Evolutionary conservation across 2,329 filamentous ascomycete genomes (phyloP), one percentile per base, ranked within the genome.

Genomic region (Botrytis elliptica): DNA sequence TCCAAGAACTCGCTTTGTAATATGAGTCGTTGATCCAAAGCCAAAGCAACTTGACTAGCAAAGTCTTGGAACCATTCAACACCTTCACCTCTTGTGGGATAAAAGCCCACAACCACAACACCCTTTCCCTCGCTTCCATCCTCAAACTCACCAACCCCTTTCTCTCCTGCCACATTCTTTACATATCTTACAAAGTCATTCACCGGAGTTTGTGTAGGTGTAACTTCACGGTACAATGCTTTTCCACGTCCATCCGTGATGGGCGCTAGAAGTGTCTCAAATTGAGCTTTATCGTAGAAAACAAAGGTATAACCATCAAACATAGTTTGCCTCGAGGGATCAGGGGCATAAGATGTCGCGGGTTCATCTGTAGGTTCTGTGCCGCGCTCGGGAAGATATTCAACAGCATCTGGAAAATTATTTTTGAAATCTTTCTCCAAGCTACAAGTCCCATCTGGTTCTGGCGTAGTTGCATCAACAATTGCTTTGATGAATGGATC

Each of bases 1-100:
- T 97, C 94, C 3, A 99, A 86, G 75, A 99, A 97, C 78, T 98
- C 95, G 74, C 92, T 94, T 80, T 98, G 94, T 77, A 95, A 90
- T 71, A 98, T 91, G 3, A 94, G 90, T 6, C 94, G 89, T 81
- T 97, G 94, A 75, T 94, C 91, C 20, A 97, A 87, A 64, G 89
- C 86, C 33, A 91, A 81, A 3, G 94, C 92, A 25, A 97, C 88
- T 12, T 90, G 84, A 8, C 87, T 90, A 76, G 91, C 87, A 77
- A 97, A 91, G 2, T 89, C 84, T 25, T 88, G 85, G 74, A 89
- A 93, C 93, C 93, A 97, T 16, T 72, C 86, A 83, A 76, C 85
- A 79, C 57, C 86, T 79, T 44, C 86, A 83, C 18, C 86, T 84
- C 78, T 90, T 88, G 62, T 85, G 86, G 16, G 90, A 87, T 90